Percentiles rank a stretch among this genome's conserved stretches.
These are phyloP conservation scores for Ilyonectria sp. DNA, from an alignment of 2,329 filamentous ascomycete species.

Conservation along the genomic window DNA sequence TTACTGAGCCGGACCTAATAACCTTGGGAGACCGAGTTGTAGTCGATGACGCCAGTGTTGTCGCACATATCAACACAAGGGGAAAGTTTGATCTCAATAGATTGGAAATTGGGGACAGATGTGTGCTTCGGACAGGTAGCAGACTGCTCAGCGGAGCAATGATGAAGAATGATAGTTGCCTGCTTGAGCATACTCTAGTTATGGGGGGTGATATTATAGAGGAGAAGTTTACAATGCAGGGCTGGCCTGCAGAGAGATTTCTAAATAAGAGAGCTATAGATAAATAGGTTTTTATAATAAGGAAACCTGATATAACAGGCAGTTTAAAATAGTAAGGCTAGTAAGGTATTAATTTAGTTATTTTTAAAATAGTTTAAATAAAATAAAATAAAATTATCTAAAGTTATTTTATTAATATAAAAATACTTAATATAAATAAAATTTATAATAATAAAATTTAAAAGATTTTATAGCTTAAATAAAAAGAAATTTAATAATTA, in stretches of 20 bases:
- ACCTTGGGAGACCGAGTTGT: slow-evolving; percentile 67
- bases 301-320: too few species aligned
- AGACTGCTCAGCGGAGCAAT: slow-evolving; percentile 67
- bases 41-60: slow-evolving; percentile 70
- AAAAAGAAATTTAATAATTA: too few species aligned
- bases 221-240: slow-evolving; percentile 65
- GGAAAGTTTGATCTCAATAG: slow-evolving; percentile 70
- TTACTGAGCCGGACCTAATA: slow-evolving; percentile 72
- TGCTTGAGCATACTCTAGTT: slow-evolving; percentile 71
- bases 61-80: slow-evolving; percentile 70
- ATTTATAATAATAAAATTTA: too few species aligned
- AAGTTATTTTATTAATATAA: too few species aligned
- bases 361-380: too few species aligned
- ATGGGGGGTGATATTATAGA: slow-evolving; percentile 71
- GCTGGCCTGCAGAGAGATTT: slow-evolving; percentile 62
- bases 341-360: too few species aligned
- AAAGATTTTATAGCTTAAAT: too few species aligned
- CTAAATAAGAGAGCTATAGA: slow-evolving; percentile 9
- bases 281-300: too few species aligned
- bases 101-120: slow-evolving; percentile 65
- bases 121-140: slow-evolving; percentile 67
- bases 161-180: slow-evolving; percentile 67
- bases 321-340: too few species aligned
- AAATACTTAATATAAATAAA: too few species aligned
- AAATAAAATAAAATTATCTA: too few species aligned